Evolutionary conservation across 192 early-diverging fungal genomes (phyloP).

Genomic region (Linderina pennispora): DNA sequence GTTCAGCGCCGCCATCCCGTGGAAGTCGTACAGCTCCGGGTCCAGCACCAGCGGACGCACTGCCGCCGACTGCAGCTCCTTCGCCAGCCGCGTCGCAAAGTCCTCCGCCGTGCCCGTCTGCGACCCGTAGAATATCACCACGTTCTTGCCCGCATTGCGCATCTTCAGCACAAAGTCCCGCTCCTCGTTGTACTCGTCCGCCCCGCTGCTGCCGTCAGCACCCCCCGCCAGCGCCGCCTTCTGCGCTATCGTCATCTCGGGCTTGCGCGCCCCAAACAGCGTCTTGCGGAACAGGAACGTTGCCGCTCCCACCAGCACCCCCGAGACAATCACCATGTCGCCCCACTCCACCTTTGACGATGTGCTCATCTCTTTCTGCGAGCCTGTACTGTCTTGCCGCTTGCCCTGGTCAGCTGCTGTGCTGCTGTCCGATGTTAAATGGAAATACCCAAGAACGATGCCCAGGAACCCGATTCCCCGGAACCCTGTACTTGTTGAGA

Average conservation of each 20-base stretch:
- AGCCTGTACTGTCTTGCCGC: neutral
- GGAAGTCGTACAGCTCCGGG: constrained; percentile 89
- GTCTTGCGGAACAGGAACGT: constrained; percentile 45
- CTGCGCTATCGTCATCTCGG: constrained; percentile 26
- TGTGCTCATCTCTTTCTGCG: constrained; percentile 1
- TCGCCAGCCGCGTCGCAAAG: constrained; percentile 85
- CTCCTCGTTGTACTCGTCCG: constrained; percentile 21
- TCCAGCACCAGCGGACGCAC: constrained; percentile 77
- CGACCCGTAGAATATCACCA: constrained; percentile 92
- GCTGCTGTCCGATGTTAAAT: too few relatives aligned
- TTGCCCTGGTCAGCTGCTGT: neutral
- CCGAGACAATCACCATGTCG: constrained; percentile 44
- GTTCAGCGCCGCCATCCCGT: constrained; percentile 60
- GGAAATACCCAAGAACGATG: too few relatives aligned
- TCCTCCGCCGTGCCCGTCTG: constrained; percentile 99
- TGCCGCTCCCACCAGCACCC: constrained; percentile 38
- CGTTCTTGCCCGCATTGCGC: constrained; percentile 55
- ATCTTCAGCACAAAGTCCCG: constrained; percentile 47
- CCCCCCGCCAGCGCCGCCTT: constrained; percentile 7
- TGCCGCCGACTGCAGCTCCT: constrained; percentile 62
- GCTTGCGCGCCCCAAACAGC: constrained; percentile 19
- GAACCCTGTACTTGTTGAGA: too few relatives aligned
- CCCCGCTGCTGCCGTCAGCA: neutral
- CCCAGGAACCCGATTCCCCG: too few relatives aligned
- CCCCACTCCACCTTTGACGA: constrained; percentile 36